phyloP scores from a whole-genome alignment of 306 rosid genomes.

The Medicago arabica region DNA sequence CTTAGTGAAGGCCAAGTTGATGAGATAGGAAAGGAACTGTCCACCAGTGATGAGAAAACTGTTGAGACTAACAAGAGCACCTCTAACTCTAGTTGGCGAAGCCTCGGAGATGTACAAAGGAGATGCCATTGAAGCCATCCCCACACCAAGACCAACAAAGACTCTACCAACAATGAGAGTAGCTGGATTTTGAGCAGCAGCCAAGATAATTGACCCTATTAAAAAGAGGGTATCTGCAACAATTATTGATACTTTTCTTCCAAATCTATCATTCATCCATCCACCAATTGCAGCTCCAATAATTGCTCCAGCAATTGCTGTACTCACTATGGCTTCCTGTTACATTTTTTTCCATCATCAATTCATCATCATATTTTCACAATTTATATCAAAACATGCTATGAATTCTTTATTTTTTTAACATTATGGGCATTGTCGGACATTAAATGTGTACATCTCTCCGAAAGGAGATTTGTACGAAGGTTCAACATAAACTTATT shows the following conservation, averaged over 20 bases:
- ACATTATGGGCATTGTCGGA: no score
- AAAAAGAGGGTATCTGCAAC: slow-evolving; percentile 63
- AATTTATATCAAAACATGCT: background rate
- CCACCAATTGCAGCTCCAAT: slow-evolving; percentile 73
- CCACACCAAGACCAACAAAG: slow-evolving; percentile 69
- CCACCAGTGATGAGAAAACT: slow-evolving; percentile 76
- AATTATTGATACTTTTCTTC: slow-evolving; percentile 53
- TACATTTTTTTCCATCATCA: background rate
- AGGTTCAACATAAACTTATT: no score
- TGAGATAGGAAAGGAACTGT: slow-evolving; percentile 70
- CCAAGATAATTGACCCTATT: slow-evolving; percentile 56
- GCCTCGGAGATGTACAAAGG: slow-evolving; percentile 76
- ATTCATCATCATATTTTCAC: background rate
- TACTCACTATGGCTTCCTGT: slow-evolving; percentile 73
- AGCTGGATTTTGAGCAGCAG: slow-evolving; percentile 50
- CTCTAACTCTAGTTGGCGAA: slow-evolving; percentile 69
- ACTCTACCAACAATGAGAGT: slow-evolving; percentile 56
- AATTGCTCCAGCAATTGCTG: slow-evolving; percentile 71
- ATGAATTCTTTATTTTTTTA: background rate
- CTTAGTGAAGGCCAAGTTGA: slow-evolving; percentile 72
- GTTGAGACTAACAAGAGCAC: slow-evolving; percentile 74
- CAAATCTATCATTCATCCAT: slow-evolving; percentile 63
- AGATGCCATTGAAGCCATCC: slow-evolving; percentile 78
- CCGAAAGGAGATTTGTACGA: no score
- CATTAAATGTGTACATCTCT: background rate